A percentile compares a stretch with the other conserved stretches of the same genome.
Evolutionary conservation across 2,329 filamentous ascomycete species (phyloP).

Genomic region (Alternaria solani): DNA sequence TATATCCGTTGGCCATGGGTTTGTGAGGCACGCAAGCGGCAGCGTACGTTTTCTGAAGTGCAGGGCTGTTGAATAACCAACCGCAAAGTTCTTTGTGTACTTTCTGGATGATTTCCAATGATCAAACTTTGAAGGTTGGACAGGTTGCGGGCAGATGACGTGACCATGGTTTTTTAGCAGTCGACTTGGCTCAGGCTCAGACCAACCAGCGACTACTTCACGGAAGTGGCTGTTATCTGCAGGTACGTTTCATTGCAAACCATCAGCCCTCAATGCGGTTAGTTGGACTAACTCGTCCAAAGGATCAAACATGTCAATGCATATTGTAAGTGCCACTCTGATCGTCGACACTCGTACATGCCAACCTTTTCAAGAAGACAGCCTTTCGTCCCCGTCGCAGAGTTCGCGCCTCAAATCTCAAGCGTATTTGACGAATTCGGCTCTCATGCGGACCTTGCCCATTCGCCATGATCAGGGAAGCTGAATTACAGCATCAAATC

Average conservation of each 20-base stretch:
- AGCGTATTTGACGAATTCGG: background rate
- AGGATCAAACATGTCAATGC: background rate
- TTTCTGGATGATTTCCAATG: background rate
- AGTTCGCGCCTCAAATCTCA: background rate
- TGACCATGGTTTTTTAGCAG: background rate
- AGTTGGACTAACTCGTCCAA: background rate
- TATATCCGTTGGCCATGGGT: slow-evolving; percentile 1
- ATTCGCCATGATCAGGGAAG: background rate
- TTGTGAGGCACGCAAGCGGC: slow-evolving; percentile 5
- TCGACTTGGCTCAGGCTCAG: background rate
- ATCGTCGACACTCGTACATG: background rate
- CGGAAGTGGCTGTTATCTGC: background rate
- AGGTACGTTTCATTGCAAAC: slow-evolving; percentile 5
- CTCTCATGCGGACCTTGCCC: background rate
- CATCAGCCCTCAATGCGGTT: background rate
- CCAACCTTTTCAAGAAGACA: background rate
- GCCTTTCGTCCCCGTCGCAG: background rate
- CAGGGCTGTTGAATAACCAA: slow-evolving; percentile 8
- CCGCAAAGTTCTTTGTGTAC: background rate
- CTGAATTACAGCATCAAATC: slow-evolving; percentile 6
- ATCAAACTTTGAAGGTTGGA: background rate
- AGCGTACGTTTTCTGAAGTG: slow-evolving; percentile 2
- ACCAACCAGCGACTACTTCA: background rate
- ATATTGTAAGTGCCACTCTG: background rate
- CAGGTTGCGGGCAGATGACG: slow-evolving; percentile 1